These are phyloP conservation scores for Phialophora tarda DNA, from an alignment of 2,329 filamentous ascomycete species.

Conservation along the genomic window DNA sequence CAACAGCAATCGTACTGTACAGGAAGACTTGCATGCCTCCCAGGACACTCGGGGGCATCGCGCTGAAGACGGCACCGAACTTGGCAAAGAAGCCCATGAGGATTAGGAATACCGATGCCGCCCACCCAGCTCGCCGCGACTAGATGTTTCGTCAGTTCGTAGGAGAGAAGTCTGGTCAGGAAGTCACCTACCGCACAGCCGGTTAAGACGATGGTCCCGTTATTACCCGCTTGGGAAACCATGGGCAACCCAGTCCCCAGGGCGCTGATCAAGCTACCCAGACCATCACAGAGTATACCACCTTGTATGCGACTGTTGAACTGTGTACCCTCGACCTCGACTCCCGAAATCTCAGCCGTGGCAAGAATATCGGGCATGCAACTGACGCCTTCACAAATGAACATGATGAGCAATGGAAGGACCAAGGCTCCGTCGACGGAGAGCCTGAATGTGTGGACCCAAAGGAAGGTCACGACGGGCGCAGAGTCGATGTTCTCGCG, in stretches of 20 bases:
- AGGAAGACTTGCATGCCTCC: conserved; percentile 81
- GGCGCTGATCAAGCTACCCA: conserved; percentile 75
- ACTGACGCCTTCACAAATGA: conserved; percentile 76
- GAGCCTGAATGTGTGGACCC: conserved; percentile 77
- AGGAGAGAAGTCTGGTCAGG: neutral
- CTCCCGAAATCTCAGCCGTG: conserved; percentile 77
- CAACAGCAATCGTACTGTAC: conserved; percentile 76
- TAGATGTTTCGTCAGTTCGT: conserved; percentile 28
- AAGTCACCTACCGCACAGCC: conserved; percentile 64
- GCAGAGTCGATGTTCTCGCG: conserved; percentile 72
- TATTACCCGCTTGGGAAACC: conserved; percentile 82
- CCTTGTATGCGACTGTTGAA: conserved; percentile 82
- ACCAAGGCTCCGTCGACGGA: conserved; percentile 75
- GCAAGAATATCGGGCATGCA: conserved; percentile 81
- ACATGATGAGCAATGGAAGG: conserved; percentile 71
- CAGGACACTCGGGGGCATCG: conserved; percentile 71
- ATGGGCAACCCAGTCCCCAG: conserved; percentile 81
- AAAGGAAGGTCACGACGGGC: conserved; percentile 75
- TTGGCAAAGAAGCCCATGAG: conserved; percentile 84
- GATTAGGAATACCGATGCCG: conserved; percentile 75
- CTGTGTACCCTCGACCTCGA: conserved; percentile 72
- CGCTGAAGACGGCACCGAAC: conserved; percentile 77
- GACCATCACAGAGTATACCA: conserved; percentile 76
- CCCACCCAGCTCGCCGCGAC: conserved; percentile 79
- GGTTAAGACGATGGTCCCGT: conserved; percentile 81